Conservation (phyloP, 371 early-diverging fungal genomes). For the Circinella minor region DNA sequence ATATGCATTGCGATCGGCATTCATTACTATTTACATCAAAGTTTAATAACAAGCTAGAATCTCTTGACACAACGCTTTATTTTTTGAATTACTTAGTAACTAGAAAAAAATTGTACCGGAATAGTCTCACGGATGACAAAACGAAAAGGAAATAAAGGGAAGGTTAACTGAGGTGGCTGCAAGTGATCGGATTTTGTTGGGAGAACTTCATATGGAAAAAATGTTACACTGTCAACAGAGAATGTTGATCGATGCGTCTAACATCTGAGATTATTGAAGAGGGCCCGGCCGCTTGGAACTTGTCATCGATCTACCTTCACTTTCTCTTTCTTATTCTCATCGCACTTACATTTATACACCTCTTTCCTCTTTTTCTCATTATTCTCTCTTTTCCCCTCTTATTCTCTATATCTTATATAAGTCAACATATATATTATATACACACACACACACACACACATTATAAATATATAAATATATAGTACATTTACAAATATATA, state of each 20-base stretch:
- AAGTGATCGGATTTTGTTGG: conserved; percentile 15
- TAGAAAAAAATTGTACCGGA: too few relatives aligned
- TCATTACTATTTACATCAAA: too few relatives aligned
- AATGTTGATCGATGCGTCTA: conserved; percentile 18
- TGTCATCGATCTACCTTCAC: conserved; percentile 17
- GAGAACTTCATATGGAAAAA: conserved; percentile 6
- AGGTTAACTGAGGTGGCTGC: neutral
- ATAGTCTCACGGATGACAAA: neutral
- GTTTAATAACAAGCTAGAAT: too few relatives aligned
- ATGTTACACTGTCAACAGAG: conserved; percentile 21
- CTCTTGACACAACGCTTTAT: too few relatives aligned
- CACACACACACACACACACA: neutral
- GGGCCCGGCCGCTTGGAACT: conserved; percentile 14
- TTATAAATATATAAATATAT: neutral
- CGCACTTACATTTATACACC: too few relatives aligned
- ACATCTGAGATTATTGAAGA: conserved; percentile 7
- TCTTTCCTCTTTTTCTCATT: too few relatives aligned
- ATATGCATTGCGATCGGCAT: neutral
- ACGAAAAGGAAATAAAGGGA: neutral
- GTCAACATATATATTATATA: neutral
- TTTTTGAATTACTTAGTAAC: too few relatives aligned
- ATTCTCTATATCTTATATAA: neutral
- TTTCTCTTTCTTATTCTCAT: conserved; percentile 17
- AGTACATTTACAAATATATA: neutral
- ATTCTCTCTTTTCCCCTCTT: neutral